Evolutionary conservation across 306 rosid species (phyloP).

Genomic region (cucumber (Cucumis sativus)): DNA sequence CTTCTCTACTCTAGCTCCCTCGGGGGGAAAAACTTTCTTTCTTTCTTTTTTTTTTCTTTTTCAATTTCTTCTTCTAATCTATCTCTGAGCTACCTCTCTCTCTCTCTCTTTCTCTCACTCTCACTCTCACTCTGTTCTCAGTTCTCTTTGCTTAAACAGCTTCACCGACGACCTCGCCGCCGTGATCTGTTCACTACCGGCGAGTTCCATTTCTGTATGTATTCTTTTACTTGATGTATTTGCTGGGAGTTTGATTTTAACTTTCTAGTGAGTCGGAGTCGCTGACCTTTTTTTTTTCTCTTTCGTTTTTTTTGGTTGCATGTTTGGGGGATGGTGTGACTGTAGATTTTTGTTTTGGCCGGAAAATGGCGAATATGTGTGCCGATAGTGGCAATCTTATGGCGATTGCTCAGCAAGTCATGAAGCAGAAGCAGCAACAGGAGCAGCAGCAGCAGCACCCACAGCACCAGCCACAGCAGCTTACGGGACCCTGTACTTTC

Average conservation of each 20-base stretch:
- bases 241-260: neutral
- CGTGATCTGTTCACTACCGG: neutral
- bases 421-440: slow-evolving; percentile 81
- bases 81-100: neutral
- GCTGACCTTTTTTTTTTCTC: neutral
- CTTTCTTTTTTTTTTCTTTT: too few species aligned
- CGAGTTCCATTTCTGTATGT: neutral
- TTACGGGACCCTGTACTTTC: slow-evolving; percentile 28
- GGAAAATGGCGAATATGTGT: slow-evolving; percentile 85
- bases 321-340: slow-evolving; percentile 21
- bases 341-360: slow-evolving; percentile 31
- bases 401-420: slow-evolving; percentile 99
- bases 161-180: neutral
- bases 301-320: neutral
- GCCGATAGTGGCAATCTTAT: slow-evolving; percentile 91
- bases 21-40: neutral
- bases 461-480: slow-evolving; percentile 19
- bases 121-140: too few species aligned
- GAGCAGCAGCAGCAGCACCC: slow-evolving; percentile 57
- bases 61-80: neutral
- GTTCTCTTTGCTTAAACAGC: neutral
- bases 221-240: neutral
- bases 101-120: neutral
- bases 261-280: neutral
- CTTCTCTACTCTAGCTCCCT: neutral